Conservation (phyloP, 1,139 yeast species). For the Torulaspora pretoriensis region DNA sequence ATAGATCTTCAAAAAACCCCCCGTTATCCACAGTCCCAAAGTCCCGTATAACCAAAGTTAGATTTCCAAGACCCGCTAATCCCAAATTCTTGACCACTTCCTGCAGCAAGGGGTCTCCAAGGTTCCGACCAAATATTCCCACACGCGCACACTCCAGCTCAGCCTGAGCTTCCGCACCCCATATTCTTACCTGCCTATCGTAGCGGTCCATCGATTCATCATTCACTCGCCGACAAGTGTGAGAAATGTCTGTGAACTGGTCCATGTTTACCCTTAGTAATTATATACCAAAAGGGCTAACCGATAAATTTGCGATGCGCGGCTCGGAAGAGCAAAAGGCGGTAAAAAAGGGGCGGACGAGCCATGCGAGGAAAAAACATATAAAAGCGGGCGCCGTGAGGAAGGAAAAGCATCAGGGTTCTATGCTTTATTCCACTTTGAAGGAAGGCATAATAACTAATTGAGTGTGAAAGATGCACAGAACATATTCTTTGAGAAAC, state of each 20-base stretch:
- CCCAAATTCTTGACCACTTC: conserved; percentile 77
- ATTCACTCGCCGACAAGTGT: background rate
- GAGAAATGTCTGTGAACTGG: background rate
- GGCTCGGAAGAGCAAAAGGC: conserved; percentile 10
- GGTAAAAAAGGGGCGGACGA: conserved; percentile 6
- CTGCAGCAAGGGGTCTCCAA: conserved; percentile 51
- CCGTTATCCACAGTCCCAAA: background rate
- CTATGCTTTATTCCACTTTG: background rate
- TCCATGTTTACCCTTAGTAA: background rate
- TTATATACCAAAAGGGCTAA: background rate
- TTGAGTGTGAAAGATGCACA: conserved; percentile 51
- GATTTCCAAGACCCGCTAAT: conserved; percentile 71
- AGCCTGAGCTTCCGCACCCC: conserved; percentile 79
- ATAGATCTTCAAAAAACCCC: conserved; percentile 1
- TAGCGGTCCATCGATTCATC: conserved; percentile 43
- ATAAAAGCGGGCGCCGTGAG: conserved; percentile 2
- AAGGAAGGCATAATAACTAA: background rate
- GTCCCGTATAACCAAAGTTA: conserved; percentile 52
- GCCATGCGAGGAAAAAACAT: background rate
- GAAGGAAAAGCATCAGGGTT: background rate
- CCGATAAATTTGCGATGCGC: conserved; percentile 8
- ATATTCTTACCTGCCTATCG: conserved; percentile 83
- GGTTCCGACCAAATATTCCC: conserved; percentile 50
- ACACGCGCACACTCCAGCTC: conserved; percentile 56
- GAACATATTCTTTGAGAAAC: conserved; percentile 78